Evolutionary conservation across 257 asterid species (phyloP).

Genomic region (Craterostigma plantagineum): DNA sequence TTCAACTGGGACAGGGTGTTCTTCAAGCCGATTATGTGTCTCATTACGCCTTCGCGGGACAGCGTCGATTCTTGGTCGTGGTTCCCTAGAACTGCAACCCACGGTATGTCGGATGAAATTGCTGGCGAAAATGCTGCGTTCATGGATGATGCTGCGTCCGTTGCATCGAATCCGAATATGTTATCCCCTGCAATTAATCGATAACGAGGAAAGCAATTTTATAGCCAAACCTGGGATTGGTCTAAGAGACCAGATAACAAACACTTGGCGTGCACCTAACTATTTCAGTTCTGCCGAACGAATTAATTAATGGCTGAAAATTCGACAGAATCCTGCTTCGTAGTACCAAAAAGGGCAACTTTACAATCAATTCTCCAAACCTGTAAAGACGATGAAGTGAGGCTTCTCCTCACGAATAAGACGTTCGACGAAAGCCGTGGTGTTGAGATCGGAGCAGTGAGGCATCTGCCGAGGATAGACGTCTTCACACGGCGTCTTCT

Average conservation of each 20-base stretch:
- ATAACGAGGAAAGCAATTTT: too few relatives aligned
- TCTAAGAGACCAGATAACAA: too few relatives aligned
- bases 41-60: slow-evolving; percentile 72
- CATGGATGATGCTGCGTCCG: too few relatives aligned
- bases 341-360: too few relatives aligned
- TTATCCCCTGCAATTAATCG: slow-evolving; percentile 50
- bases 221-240: too few relatives aligned
- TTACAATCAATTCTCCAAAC: slow-evolving; percentile 10
- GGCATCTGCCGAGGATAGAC: slow-evolving; percentile 42
- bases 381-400: slow-evolving; percentile 60
- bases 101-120: slow-evolving; percentile 44
- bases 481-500: slow-evolving; percentile 47
- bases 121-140: slow-evolving; percentile 91
- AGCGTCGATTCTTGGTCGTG: slow-evolving; percentile 84
- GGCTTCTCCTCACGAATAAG: slow-evolving; percentile 56
- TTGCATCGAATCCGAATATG: too few relatives aligned
- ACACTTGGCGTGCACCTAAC: too few relatives aligned
- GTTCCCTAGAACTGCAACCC: slow-evolving; percentile 96
- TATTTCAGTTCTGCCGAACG: neutral
- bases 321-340: too few relatives aligned
- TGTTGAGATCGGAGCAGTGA: slow-evolving; percentile 80
- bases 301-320: too few relatives aligned
- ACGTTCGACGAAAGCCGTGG: slow-evolving; percentile 59
- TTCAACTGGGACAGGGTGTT: slow-evolving; percentile 57
- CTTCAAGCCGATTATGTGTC: slow-evolving; percentile 46